These are phyloP conservation scores for Mycena alexandri DNA, from an alignment of 768 basidiomycete species.

Conservation along the genomic window DNA sequence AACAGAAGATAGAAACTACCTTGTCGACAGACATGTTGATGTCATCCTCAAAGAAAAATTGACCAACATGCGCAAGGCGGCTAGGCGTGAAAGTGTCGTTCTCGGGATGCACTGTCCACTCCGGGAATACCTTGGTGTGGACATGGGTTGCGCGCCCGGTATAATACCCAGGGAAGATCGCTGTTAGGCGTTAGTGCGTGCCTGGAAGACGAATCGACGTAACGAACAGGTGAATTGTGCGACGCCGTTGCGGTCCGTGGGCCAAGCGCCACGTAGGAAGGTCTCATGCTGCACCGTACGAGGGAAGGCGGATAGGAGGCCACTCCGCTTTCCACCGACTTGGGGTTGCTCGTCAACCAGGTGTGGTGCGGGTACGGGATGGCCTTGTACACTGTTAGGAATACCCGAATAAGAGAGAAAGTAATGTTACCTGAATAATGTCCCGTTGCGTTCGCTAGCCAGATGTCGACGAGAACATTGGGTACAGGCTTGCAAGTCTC, in stretches of 20 bases:
- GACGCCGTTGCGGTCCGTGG: constrained; percentile 65
- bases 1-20: constrained; percentile 37
- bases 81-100: constrained; percentile 62
- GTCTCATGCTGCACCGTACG: constrained; percentile 58
- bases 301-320: constrained; percentile 59
- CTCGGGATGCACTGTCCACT: constrained; percentile 55
- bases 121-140: constrained; percentile 67
- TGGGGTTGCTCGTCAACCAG: constrained; percentile 60
- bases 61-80: constrained; percentile 61
- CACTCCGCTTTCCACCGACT: constrained; percentile 58
- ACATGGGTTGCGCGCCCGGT: constrained; percentile 68
- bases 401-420: background rate
- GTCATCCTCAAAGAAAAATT: constrained; percentile 71
- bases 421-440: constrained; percentile 60
- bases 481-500: constrained; percentile 68
- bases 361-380: constrained; percentile 60
- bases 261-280: constrained; percentile 67
- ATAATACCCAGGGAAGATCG: constrained; percentile 70
- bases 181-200: constrained; percentile 39
- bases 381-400: constrained; percentile 48
- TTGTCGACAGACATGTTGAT: constrained; percentile 63
- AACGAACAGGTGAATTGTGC: constrained; percentile 65
- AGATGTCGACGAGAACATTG: constrained; percentile 70
- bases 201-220: background rate
- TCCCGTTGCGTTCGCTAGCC: constrained; percentile 71